A percentile compares a stretch with the other conserved stretches of the same genome.
Evolutionary conservation across 139 green algal species (phyloP).

Genomic region (Coelastrella sp.): DNA sequence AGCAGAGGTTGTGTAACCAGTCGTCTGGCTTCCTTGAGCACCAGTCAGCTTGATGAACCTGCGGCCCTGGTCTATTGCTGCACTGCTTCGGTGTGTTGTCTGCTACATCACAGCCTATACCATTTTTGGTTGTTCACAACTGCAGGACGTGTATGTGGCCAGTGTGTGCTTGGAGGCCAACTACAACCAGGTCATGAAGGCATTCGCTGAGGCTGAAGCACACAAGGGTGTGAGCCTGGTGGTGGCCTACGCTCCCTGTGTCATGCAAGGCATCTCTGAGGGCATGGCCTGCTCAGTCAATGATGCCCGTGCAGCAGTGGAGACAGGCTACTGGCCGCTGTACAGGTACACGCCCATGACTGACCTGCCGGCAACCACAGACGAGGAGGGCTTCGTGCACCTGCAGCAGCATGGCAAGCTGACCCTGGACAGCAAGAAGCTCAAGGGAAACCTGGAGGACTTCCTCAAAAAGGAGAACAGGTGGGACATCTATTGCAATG

Average conservation of each 20-base stretch:
- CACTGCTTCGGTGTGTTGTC: too few relatives aligned
- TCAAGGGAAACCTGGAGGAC: slow-evolving; percentile 67
- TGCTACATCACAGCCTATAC: too few relatives aligned
- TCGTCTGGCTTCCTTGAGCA: too few relatives aligned
- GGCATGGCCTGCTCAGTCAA: slow-evolving; percentile 59
- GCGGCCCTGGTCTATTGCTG: too few relatives aligned
- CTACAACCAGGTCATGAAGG: slow-evolving; percentile 69
- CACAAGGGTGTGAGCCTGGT: slow-evolving; percentile 66
- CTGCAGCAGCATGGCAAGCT: slow-evolving; percentile 49
- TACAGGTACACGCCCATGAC: slow-evolving; percentile 27
- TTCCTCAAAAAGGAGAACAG: slow-evolving; percentile 64
- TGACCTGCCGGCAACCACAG: slow-evolving; percentile 40
- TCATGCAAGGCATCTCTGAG: slow-evolving; percentile 59
- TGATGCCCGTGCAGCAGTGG: slow-evolving; percentile 58
- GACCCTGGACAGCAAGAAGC: slow-evolving; percentile 66
- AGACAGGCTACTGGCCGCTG: slow-evolving; percentile 64
- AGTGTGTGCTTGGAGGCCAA: slow-evolving; percentile 66
- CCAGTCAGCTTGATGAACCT: too few relatives aligned
- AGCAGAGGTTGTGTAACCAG: too few relatives aligned
- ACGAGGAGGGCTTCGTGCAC: slow-evolving; percentile 46
- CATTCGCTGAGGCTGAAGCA: slow-evolving; percentile 61
- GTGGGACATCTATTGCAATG: too few relatives aligned
- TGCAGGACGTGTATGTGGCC: slow-evolving; percentile 67
- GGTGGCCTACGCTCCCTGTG: slow-evolving; percentile 68
- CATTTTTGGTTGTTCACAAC: too few relatives aligned